A percentile compares a stretch with the other conserved stretches of the same genome.
Evolutionary conservation across 2,329 filamentous ascomycete genomes (phyloP).

Genomic region (Lachnellula suecica): DNA sequence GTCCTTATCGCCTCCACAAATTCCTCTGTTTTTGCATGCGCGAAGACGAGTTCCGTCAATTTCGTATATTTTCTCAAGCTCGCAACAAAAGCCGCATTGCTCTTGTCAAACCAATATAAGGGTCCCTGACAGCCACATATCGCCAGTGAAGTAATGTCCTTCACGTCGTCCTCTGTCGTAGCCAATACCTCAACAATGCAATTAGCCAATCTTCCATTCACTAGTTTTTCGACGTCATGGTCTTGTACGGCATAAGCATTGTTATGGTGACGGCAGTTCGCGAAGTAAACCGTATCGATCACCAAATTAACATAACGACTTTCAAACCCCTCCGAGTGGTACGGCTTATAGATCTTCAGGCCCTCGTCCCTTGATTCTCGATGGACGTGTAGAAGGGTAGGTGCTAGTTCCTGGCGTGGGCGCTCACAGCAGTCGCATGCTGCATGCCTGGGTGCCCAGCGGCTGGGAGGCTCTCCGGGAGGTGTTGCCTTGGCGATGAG

Average conservation of each 20-base stretch:
- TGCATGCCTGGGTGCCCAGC: too few species aligned
- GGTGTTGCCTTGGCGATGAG: not conserved
- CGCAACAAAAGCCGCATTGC: not conserved
- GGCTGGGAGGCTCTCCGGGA: not conserved
- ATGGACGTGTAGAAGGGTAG: not conserved
- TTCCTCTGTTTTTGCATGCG: not conserved
- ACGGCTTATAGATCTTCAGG: not conserved
- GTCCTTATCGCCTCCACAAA: too few species aligned
- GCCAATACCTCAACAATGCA: not conserved
- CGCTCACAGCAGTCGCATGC: not conserved
- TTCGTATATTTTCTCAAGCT: not conserved
- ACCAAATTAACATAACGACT: not conserved
- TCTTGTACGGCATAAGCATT: not conserved
- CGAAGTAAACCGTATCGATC: not conserved
- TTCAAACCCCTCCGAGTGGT: not conserved
- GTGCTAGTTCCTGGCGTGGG: not conserved
- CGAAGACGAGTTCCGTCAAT: not conserved
- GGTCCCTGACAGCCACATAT: not conserved
- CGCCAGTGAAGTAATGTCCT: not conserved
- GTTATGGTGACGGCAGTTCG: not conserved
- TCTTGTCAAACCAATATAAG: not conserved
- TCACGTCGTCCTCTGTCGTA: not conserved
- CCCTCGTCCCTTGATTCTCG: not conserved
- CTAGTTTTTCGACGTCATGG: too few species aligned
- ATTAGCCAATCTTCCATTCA: not conserved